These are phyloP conservation scores for Seiridium cupressi DNA, from an alignment of 2,329 filamentous ascomycete genomes.

Conservation along the genomic window DNA sequence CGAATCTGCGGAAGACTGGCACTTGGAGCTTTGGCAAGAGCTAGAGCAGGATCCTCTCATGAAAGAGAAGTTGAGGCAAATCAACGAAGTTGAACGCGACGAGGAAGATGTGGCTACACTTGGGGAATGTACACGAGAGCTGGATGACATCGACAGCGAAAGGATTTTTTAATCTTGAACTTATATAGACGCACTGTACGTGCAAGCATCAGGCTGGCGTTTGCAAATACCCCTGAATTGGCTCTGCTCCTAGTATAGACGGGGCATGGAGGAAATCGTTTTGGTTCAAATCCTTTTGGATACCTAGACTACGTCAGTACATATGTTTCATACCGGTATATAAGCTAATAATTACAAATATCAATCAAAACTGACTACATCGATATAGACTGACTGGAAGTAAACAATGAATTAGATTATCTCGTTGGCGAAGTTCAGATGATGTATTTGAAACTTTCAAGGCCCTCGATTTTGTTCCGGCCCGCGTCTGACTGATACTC, in stretches of 20 bases:
- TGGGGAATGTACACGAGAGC: background rate
- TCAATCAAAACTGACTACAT: too few species aligned
- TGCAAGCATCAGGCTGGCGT: background rate
- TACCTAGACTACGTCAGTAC: too few species aligned
- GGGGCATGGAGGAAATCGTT: background rate
- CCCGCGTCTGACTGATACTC: too few species aligned
- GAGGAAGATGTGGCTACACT: slow-evolving; percentile 8
- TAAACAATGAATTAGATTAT: too few species aligned
- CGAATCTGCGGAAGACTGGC: slow-evolving; percentile 45
- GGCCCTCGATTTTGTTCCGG: too few species aligned
- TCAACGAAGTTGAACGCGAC: slow-evolving; percentile 19
- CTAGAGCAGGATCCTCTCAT: slow-evolving; percentile 51
- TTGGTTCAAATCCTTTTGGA: too few species aligned
- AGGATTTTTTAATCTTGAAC: background rate
- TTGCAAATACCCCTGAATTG: background rate
- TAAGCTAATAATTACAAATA: too few species aligned
- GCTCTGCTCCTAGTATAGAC: background rate
- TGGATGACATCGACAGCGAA: background rate
- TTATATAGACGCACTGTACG: background rate
- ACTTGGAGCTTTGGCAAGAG: slow-evolving; percentile 57
- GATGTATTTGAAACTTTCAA: too few species aligned
- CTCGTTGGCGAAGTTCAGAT: too few species aligned
- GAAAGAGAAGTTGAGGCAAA: slow-evolving; percentile 36
- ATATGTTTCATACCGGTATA: too few species aligned
- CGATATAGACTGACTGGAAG: too few species aligned